Base-by-base conservation (phyloP, 2,329 filamentous ascomycete species). In the Furcasterigmium furcatum region DNA sequence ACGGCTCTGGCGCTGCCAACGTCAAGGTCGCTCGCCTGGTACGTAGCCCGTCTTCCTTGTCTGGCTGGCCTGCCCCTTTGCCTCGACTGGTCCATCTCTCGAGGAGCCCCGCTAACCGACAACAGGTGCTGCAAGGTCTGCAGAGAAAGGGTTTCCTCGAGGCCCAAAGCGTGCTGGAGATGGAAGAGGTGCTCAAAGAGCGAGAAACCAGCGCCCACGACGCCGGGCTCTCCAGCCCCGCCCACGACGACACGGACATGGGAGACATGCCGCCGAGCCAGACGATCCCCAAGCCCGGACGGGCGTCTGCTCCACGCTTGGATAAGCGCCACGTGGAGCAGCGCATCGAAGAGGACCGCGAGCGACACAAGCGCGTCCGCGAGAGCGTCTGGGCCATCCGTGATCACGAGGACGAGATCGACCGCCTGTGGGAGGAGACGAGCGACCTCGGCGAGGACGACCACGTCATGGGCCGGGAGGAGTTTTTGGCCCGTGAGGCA, bases 301-400 rank as follows among this genome's bases (percentile, higher is more conserved):
- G 55, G 48, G 60, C 57, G 47, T 58, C 52, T 38, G 61, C 52
- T 47, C 58, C 62, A 5, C 64, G 70, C 14, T 64, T 94, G 43
- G 89, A 96, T 59, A 94, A 92, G 67, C 80, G 87, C 46, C 88
- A 96, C 68, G 88, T 96, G 44, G 91, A 97, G 68, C 91, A 97
- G 71, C 78, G 94, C 34, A 96, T 99, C 52, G 95, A 99, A 57
- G 95, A 99, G 67, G 94, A 99, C 65, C 77, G 94, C 4, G 94
- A 99, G 65, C 76, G 94, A 36, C 95, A 99, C 66, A 99, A 99
- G 74, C 75, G 92, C 36, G 73, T 92, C 58, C 74, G 94, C 19
- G 94, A 99, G 69, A 91, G 85, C 57, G 95, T 96, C 51, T 99
- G 95, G 94, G 89, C 91, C 1, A 84, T 96, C 3, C 81, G 81